Percentiles rank a stretch among this genome's conserved stretches.
Conservation (phyloP, 23 red algal species). For the Gracilaria caudata region DNA sequence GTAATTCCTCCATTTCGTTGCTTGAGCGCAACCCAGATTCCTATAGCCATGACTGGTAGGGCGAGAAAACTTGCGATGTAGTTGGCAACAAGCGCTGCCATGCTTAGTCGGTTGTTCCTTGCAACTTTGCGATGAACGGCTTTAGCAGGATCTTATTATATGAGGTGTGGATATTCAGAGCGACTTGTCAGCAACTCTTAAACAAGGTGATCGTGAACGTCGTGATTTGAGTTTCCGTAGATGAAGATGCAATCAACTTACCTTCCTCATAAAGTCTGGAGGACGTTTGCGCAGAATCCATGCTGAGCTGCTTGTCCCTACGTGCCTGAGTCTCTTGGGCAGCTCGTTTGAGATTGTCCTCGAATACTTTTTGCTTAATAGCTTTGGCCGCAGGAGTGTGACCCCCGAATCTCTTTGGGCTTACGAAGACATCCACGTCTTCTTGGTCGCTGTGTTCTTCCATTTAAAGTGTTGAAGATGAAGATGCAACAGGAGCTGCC, state of each 20-base stretch:
- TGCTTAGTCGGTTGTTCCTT: conserved; percentile 60
- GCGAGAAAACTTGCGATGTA: conserved; percentile 18
- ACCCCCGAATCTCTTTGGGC: conserved; percentile 50
- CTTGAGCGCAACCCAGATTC: conserved; percentile 40
- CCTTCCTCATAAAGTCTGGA: background rate
- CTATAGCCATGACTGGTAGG: conserved; percentile 10
- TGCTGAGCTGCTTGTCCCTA: conserved; percentile 9
- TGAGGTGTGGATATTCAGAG: background rate
- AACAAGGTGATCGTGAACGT: background rate
- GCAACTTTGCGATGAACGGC: conserved; percentile 47
- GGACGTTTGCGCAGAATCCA: background rate
- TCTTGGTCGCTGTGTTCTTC: conserved; percentile 46
- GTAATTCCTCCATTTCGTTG: conserved; percentile 54
- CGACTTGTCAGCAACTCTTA: background rate
- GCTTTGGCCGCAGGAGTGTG: conserved; percentile 51
- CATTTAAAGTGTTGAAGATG: background rate
- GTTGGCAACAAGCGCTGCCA: conserved; percentile 23
- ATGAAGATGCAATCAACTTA: background rate
- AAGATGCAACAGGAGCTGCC: background rate
- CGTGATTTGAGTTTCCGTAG: background rate
- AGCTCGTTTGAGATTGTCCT: conserved; percentile 46
- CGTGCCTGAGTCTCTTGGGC: background rate
- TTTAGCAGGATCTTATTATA: conserved; percentile 12
- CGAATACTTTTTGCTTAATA: conserved; percentile 59
- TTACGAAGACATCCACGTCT: conserved; percentile 60